Base-by-base conservation (phyloP, 208 protist species). In the Kentomonas sorsogonicus region DNA sequence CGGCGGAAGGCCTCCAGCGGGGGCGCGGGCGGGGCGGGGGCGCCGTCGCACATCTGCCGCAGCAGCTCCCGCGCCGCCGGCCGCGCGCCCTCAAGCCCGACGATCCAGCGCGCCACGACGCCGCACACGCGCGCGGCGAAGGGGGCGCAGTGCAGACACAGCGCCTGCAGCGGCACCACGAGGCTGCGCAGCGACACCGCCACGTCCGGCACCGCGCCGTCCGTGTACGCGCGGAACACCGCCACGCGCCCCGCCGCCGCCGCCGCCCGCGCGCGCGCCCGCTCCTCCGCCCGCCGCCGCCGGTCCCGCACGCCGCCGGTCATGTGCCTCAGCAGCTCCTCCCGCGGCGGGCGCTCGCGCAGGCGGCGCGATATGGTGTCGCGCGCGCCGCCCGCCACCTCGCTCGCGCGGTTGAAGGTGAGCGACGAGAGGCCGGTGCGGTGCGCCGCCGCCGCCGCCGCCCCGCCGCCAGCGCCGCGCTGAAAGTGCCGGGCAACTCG, bases 191-290 rank as follows among this genome's bases (percentile, higher is more conserved):
- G 56, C 51, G 85, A 67, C 36, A 96, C 74, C 57, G 93, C 79
- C 41, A 95, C 76, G 40, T 96, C 91, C 16, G 83, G 83, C 34
- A 96, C 26, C 39, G 91, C 83, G 41, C 83, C 91, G n/a, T 64
- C 72, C 6, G 63, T 30, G 67, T 89, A 83, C 15, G 22, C 53
- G 13, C 66, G 54, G 50, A 73, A 83, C 18, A 84, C 50, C 3
- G 54, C 44, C 1, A 46, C 44, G n/a, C 13, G 23, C 18, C 39
- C 20, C 18, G 22, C 9, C 13, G 3, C n/a, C 1, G 30, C 3
- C 4, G 18, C 29, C 18, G 56, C 53, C 44, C 54, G 50, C 39
- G 40, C 40, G 20, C 27, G 30, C 53, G 60, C 18, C 22, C 45
- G 38, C 45, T 5, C 7, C 27, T 62, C 64, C n/a, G 53, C 31